These are phyloP conservation scores for Eucalyptus globulus DNA, from an alignment of 345 rosid genomes.

Conservation along the genomic window DNA sequence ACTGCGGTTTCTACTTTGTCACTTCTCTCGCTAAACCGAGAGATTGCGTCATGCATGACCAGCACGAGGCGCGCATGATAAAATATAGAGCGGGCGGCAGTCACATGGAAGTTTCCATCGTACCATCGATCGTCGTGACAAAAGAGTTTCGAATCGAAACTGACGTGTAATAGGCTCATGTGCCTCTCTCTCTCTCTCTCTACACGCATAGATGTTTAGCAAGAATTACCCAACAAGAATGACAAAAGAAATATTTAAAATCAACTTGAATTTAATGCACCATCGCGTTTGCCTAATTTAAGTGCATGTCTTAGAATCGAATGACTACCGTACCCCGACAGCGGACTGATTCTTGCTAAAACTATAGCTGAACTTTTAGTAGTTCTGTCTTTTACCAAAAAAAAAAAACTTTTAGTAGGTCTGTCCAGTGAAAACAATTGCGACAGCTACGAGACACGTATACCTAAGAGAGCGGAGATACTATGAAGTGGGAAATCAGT, in stretches of 20 bases:
- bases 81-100: not conserved
- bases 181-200: not conserved
- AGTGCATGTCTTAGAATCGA: no score
- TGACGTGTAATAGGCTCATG: not conserved
- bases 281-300: not conserved
- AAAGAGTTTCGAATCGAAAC: not conserved
- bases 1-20: not conserved
- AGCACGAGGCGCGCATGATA: rapidly evolving
- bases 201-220: not conserved
- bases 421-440: not conserved
- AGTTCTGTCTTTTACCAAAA: not conserved
- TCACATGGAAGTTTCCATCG: not conserved
- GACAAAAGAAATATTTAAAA: no score
- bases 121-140: not conserved
- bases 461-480: not conserved
- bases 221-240: no score
- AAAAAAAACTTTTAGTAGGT: no score
- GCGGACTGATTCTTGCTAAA: not conserved
- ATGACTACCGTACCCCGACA: not conserved
- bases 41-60: not conserved
- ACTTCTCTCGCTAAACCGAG: not conserved
- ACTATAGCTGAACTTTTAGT: not conserved
- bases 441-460: not conserved
- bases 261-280: not conserved
- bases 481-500: not conserved